These are phyloP conservation scores for Phyllachora maydis DNA, from an alignment of 2,329 filamentous ascomycete species.

Conservation along the genomic window DNA sequence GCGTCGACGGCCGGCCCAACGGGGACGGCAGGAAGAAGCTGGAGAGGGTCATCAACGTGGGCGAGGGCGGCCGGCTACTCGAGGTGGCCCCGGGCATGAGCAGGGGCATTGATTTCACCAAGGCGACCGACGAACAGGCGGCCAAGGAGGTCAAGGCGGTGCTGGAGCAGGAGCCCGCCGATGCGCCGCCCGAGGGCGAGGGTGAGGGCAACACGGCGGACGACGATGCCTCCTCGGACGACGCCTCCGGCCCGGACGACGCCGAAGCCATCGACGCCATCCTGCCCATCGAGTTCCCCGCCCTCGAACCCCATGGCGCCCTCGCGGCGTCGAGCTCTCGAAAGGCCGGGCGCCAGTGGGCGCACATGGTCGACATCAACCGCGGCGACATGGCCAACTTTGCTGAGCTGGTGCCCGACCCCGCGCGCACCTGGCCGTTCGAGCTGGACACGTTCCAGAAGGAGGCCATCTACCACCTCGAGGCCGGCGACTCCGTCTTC, in stretches of 20 bases:
- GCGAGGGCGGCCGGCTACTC: constrained; percentile 55
- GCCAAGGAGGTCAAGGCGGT: constrained; percentile 32
- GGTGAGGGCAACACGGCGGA: no score
- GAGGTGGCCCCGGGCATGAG: constrained; percentile 65
- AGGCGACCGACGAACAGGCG: constrained; percentile 39
- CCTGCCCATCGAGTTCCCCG: constrained; percentile 80
- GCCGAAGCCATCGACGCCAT: constrained; percentile 62
- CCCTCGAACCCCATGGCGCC: constrained; percentile 64
- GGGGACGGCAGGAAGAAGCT: constrained; percentile 32
- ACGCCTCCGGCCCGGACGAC: constrained; percentile 15
- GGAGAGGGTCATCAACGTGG: constrained; percentile 73
- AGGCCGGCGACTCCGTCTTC: constrained; percentile 92
- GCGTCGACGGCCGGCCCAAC: constrained; percentile 19
- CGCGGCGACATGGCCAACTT: constrained; percentile 92
- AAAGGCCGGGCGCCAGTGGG: constrained; percentile 74
- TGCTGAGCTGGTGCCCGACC: constrained; percentile 77
- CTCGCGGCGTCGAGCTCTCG: constrained; percentile 52
- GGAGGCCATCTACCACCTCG: constrained; percentile 91
- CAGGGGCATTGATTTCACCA: constrained; percentile 54
- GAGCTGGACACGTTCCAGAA: constrained; percentile 97
- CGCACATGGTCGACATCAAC: constrained; percentile 94
- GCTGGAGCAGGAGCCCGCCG: constrained; percentile 24
- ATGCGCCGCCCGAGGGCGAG: constrained; percentile 11
- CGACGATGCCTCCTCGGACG: constrained; percentile 8
- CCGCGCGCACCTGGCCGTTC: constrained; percentile 92